Conservation (phyloP, 2,329 filamentous ascomycete genomes). For the Colletotrichum phormii region DNA sequence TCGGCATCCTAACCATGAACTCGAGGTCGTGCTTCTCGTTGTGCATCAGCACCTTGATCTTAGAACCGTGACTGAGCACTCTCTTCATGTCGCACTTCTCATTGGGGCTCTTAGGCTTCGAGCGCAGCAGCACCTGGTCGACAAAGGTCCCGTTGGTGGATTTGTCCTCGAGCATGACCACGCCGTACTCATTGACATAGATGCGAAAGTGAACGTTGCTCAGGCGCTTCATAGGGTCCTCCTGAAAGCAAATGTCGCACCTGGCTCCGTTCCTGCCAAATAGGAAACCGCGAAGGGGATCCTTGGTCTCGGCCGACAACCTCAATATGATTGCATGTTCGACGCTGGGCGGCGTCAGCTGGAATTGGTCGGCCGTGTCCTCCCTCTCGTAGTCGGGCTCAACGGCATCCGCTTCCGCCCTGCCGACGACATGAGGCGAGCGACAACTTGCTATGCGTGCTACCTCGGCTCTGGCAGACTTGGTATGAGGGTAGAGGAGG, state of each 20-base stretch:
- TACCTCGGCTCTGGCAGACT: conserved; percentile 79
- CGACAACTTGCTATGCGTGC: conserved; percentile 59
- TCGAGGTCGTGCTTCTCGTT: conserved; percentile 70
- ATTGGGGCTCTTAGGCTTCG: conserved; percentile 49
- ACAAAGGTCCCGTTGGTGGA: conserved; percentile 97
- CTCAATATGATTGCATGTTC: conserved; percentile 81
- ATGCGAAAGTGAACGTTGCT: conserved; percentile 98
- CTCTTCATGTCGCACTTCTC: conserved; percentile 57
- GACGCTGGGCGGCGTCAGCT: conserved; percentile 62
- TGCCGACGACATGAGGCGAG: conserved; percentile 62
- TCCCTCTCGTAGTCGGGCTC: conserved; percentile 63
- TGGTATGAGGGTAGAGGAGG: conserved; percentile 83
- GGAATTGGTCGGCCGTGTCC: conserved; percentile 62
- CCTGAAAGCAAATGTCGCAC: conserved; percentile 78
- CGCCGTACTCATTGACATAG: conserved; percentile 85
- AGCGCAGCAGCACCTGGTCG: conserved; percentile 74
- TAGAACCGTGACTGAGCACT: conserved; percentile 78
- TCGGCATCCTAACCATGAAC: conserved; percentile 88
- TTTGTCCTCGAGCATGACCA: conserved; percentile 91
- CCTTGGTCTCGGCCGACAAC: conserved; percentile 79
- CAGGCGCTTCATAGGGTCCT: conserved; percentile 77
- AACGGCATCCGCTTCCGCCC: conserved; percentile 61
- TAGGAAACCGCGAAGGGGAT: conserved; percentile 78
- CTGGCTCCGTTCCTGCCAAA: conserved; percentile 82
- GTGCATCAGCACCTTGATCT: conserved; percentile 76